Evolutionary conservation across 768 basidiomycete genomes (phyloP).

Genomic region (Leccinum barrowsii): DNA sequence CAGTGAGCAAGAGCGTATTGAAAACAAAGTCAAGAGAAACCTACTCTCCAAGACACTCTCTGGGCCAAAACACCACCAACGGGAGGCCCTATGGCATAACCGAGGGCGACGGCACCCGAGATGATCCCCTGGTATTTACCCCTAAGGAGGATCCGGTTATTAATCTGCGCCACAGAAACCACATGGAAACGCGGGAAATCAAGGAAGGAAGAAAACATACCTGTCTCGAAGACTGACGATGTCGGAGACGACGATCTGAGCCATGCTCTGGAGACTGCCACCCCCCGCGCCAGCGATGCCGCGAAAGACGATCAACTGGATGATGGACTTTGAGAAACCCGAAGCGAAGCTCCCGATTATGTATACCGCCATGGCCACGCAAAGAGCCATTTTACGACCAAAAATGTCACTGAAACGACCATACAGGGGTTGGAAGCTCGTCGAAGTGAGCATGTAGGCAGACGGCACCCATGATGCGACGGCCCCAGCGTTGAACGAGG

Average conservation of each 20-base stretch:
- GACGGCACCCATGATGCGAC: constrained; percentile 65
- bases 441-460: constrained; percentile 62
- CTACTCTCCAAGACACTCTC: constrained; percentile 59
- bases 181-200: background rate
- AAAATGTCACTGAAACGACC: constrained; percentile 67
- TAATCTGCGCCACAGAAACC: background rate
- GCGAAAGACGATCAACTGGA: constrained; percentile 66
- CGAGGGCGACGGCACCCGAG: constrained; percentile 49
- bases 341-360: constrained; percentile 62
- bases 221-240: constrained; percentile 67
- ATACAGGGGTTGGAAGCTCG: constrained; percentile 40
- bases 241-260: constrained; percentile 70
- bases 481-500: constrained; percentile 52
- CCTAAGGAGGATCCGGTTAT: constrained; percentile 26
- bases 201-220: constrained; percentile 28
- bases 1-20: background rate
- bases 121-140: constrained; percentile 80
- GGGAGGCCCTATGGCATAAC: constrained; percentile 64
- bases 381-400: constrained; percentile 59
- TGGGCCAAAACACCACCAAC: constrained; percentile 64
- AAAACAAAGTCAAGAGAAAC: constrained; percentile 14
- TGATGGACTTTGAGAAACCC: constrained; percentile 63
- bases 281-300: constrained; percentile 69
- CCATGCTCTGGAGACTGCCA: constrained; percentile 65
- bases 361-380: constrained; percentile 57